Evolutionary conservation across 2,329 filamentous ascomycete species (phyloP).

Genomic region (Fusarium pseudonygamai): DNA sequence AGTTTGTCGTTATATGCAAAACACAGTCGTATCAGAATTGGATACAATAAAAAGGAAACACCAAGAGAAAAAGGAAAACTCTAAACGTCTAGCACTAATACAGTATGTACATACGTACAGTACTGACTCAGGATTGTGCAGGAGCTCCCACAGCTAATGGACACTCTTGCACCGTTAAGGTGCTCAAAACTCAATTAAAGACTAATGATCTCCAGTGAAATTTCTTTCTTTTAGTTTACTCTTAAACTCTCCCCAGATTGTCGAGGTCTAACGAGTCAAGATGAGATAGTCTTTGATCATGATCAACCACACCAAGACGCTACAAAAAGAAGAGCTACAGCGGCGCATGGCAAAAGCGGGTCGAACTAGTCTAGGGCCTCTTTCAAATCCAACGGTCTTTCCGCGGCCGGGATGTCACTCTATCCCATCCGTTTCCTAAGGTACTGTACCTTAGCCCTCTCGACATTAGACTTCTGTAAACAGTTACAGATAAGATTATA

Average conservation of each 20-base stretch:
- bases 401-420: conserved; percentile 21
- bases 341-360: conserved; percentile 28
- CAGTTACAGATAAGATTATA: not conserved
- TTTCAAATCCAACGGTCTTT: conserved; percentile 14
- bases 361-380: not conserved
- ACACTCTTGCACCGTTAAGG: not conserved
- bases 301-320: conserved; percentile 3
- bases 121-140: conserved; percentile 32
- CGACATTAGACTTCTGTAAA: not conserved
- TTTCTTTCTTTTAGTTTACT: not conserved
- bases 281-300: not conserved
- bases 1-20: not conserved
- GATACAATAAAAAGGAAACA: not conserved
- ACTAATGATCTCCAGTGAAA: not conserved
- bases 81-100: not conserved
- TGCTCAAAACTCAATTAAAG: conserved; percentile 10
- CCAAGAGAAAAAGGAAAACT: conserved; percentile 2
- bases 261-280: conserved; percentile 9
- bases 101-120: not conserved
- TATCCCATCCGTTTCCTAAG: not conserved
- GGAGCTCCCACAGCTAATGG: not conserved
- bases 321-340: not conserved
- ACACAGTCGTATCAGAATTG: not conserved
- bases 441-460: not conserved
- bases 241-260: conserved; percentile 4